Conservation (phyloP, 108 stramenopile genomes). For the Epithemia pelagica region DNA sequence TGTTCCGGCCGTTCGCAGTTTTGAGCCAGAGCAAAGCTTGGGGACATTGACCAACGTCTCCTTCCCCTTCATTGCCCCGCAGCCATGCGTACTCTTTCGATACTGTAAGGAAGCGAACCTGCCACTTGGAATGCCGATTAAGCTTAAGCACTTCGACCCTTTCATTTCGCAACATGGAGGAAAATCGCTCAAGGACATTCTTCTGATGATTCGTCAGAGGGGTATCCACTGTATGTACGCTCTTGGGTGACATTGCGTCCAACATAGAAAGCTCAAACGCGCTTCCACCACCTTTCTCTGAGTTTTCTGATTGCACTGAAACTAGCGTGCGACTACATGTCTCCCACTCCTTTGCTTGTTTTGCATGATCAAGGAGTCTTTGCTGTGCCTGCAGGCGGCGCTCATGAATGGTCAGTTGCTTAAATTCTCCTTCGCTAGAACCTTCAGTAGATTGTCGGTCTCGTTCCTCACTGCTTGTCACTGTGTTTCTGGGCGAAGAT, state of each 20-base stretch:
- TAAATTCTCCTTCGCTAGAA: neutral
- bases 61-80: slow-evolving; percentile 8
- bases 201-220: slow-evolving; percentile 5
- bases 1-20: neutral
- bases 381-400: slow-evolving; percentile 3
- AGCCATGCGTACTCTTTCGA: slow-evolving; percentile 35
- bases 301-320: neutral
- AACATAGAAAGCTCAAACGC: neutral
- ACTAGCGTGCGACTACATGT: neutral
- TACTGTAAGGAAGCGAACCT: slow-evolving; percentile 44
- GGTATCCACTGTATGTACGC: neutral
- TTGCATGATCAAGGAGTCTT: slow-evolving; percentile 5
- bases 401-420: neutral
- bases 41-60: slow-evolving; percentile 9
- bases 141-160: slow-evolving; percentile 54
- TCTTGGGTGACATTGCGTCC: slow-evolving; percentile 1
- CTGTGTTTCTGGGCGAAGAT: neutral
- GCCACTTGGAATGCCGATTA: slow-evolving; percentile 58
- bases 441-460: neutral
- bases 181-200: slow-evolving; percentile 24
- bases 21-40: slow-evolving; percentile 12
- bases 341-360: slow-evolving; percentile 1
- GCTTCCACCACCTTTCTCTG: neutral
- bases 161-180: slow-evolving; percentile 24
- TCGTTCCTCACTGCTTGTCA: neutral